These are phyloP conservation scores for Pichia sp. DNA, from an alignment of 1,139 yeast genomes.

Conservation along the genomic window DNA sequence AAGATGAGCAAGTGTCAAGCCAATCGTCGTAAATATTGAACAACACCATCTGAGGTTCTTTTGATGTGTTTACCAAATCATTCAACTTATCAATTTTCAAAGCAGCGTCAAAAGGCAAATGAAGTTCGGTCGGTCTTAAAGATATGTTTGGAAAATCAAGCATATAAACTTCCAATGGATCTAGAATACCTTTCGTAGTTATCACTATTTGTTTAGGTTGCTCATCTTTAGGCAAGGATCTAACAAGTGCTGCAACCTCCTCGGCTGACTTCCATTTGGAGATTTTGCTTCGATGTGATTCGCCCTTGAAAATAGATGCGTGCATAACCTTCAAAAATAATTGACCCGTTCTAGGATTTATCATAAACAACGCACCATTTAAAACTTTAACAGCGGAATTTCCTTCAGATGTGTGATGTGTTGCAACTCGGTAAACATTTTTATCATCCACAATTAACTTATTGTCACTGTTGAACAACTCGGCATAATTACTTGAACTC, in stretches of 20 bases:
- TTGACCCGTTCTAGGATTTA: conserved; percentile 88
- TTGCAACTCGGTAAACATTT: conserved; percentile 89
- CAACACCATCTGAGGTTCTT: conserved; percentile 87
- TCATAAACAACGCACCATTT: conserved; percentile 85
- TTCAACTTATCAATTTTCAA: conserved; percentile 75
- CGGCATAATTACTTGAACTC: conserved; percentile 85
- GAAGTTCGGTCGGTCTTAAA: conserved; percentile 82
- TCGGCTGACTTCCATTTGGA: conserved; percentile 99
- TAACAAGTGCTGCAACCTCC: conserved; percentile 84
- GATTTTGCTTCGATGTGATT: conserved; percentile 84
- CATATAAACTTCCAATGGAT: conserved; percentile 96
- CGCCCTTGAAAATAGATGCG: conserved; percentile 96
- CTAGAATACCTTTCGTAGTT: conserved; percentile 84
- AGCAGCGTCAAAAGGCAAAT: conserved; percentile 84
- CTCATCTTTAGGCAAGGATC: conserved; percentile 87
- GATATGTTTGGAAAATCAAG: conserved; percentile 91
- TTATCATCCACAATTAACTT: conserved; percentile 88
- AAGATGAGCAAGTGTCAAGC: conserved; percentile 75
- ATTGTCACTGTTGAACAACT: conserved; percentile 74
- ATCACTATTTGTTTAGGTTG: conserved; percentile 91
- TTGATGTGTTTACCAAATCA: conserved; percentile 75
- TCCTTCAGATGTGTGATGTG: conserved; percentile 89
- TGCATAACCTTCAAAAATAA: conserved; percentile 83
- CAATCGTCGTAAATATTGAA: conserved; percentile 94
- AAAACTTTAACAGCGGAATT: conserved; percentile 87